Evolutionary conservation across 495 filamentous ascomycete genomes (phyloP).

Genomic region (Geoglossum glabrum): DNA sequence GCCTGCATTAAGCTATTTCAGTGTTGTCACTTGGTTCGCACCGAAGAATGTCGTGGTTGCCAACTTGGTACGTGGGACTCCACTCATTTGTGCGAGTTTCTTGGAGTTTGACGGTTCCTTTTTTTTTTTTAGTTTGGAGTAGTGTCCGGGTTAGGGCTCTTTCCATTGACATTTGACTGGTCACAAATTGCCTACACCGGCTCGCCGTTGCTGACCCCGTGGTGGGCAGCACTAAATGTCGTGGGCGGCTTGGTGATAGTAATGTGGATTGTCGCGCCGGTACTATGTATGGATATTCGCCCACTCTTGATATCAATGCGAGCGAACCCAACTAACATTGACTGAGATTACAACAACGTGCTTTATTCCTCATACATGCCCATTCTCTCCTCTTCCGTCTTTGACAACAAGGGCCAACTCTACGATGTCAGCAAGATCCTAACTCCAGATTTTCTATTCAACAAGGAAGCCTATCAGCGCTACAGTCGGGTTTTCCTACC

Average conservation of each 20-base stretch:
- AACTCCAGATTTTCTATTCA: conserved; percentile 50
- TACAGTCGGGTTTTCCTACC: conserved; percentile 69
- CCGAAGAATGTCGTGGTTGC: conserved; percentile 57
- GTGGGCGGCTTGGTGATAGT: conserved; percentile 66
- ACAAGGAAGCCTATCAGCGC: conserved; percentile 44
- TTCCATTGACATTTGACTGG: conserved; percentile 86
- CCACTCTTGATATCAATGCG: conserved; percentile 8
- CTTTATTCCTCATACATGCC: conserved; percentile 68
- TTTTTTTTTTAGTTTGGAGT: conserved; percentile 41
- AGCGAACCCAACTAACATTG: background rate
- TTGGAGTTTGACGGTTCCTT: background rate
- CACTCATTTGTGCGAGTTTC: conserved; percentile 3
- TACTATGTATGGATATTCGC: conserved; percentile 36
- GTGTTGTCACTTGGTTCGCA: conserved; percentile 76
- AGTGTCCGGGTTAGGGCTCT: conserved; percentile 65
- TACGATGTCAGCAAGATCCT: conserved; percentile 62
- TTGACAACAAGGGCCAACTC: conserved; percentile 56
- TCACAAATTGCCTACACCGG: conserved; percentile 81
- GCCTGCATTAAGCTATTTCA: conserved; percentile 79
- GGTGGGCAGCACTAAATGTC: conserved; percentile 83
- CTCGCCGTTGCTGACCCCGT: conserved; percentile 68
- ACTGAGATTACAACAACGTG: conserved; percentile 47
- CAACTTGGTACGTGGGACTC: conserved; percentile 30
- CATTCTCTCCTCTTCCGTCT: conserved; percentile 53
- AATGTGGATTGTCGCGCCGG: conserved; percentile 75